Evolutionary conservation across 2,329 filamentous ascomycete genomes (phyloP).

Genomic region (Pyrenochaeta sp.): DNA sequence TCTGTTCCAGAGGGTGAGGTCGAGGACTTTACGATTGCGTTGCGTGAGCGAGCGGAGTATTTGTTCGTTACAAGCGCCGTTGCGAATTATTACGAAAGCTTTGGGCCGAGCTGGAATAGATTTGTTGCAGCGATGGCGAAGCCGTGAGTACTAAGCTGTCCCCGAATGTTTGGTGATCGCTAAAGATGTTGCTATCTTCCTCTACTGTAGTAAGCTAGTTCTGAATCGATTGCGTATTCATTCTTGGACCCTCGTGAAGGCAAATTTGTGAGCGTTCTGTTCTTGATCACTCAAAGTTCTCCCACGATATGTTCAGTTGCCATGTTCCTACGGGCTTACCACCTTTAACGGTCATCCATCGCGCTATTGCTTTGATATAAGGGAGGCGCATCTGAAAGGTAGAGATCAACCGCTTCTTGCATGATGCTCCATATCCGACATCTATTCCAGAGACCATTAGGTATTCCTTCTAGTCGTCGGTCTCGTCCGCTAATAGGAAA

Average conservation of each 20-base stretch:
- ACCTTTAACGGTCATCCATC: not conserved
- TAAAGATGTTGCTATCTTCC: not conserved
- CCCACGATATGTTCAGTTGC: not conserved
- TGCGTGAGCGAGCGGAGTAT: conserved; percentile 29
- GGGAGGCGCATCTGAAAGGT: not conserved
- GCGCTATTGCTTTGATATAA: not conserved
- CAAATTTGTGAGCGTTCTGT: not conserved
- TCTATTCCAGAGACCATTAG: conserved; percentile 35
- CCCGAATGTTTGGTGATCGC: not conserved
- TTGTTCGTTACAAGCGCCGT: conserved; percentile 39
- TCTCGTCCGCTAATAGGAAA: conserved; percentile 20
- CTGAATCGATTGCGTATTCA: not conserved
- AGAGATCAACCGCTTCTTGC: conserved; percentile 15
- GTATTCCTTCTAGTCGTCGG: conserved; percentile 17
- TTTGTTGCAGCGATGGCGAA: conserved; percentile 31
- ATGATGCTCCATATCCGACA: conserved; percentile 37
- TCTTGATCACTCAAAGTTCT: not conserved
- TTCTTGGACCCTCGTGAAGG: not conserved
- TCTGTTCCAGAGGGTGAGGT: conserved; percentile 29
- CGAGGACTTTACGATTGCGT: conserved; percentile 11
- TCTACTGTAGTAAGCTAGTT: not conserved
- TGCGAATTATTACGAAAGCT: conserved; percentile 31
- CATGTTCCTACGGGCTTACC: not conserved
- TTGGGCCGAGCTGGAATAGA: conserved; percentile 27
- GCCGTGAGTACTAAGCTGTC: not conserved